phyloP scores from a whole-genome alignment of 148 eudicot genomes.

The Bassia scoparia region DNA sequence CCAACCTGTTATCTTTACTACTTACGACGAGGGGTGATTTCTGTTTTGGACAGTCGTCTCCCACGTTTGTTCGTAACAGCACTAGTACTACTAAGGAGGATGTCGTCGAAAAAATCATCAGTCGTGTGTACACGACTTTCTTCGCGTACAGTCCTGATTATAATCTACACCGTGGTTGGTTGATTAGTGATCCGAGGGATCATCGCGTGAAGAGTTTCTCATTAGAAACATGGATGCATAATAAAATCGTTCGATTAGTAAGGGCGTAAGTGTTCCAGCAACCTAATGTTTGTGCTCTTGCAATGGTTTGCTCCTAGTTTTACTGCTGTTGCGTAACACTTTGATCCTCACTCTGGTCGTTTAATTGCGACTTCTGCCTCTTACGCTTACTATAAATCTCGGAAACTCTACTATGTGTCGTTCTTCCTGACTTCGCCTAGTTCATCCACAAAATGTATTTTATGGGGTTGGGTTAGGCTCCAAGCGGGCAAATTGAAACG shows the following conservation, averaged over 20 bases:
- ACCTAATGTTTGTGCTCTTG: not conserved
- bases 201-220: not conserved
- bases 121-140: not conserved
- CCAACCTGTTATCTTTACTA: too few relatives aligned
- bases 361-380: not conserved
- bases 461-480: constrained; percentile 1
- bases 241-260: not conserved
- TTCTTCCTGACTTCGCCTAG: too few relatives aligned
- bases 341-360: too few relatives aligned
- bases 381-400: constrained; percentile 1
- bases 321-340: not conserved
- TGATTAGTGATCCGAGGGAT: not conserved
- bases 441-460: too few relatives aligned
- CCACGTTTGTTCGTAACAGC: not conserved
- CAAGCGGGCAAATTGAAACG: not conserved
- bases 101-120: too few relatives aligned
- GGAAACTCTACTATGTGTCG: not conserved
- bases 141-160: not conserved
- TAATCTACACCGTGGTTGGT: not conserved
- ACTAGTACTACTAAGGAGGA: too few relatives aligned
- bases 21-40: too few relatives aligned
- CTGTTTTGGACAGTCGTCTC: too few relatives aligned
- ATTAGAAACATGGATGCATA: not conserved
- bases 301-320: not conserved
- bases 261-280: too few relatives aligned